Evolutionary conservation across 2,329 filamentous ascomycete species (phyloP).

Genomic region (Sordariomycetes sp.): DNA sequence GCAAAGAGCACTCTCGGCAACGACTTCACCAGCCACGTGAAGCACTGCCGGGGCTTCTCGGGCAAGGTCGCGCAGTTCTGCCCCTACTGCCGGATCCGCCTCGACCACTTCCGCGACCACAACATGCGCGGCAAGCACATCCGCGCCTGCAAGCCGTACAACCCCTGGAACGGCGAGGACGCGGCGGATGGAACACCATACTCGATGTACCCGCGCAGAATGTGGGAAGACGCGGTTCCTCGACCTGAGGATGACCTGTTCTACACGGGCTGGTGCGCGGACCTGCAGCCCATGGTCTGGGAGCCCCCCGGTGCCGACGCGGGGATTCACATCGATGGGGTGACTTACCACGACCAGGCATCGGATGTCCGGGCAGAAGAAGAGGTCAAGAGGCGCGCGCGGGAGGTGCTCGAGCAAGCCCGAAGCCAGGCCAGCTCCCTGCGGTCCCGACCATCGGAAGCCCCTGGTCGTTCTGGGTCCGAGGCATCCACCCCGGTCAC

Average conservation of each 20-base stretch:
- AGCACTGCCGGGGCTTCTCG: constrained; percentile 9
- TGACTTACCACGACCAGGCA: neutral
- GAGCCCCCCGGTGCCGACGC: neutral
- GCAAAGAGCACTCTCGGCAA: neutral
- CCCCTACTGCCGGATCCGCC: constrained; percentile 9
- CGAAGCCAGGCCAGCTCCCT: too few species aligned
- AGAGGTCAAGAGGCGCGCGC: neutral
- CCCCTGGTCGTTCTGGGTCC: too few species aligned
- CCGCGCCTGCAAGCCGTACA: neutral
- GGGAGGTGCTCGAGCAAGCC: too few species aligned
- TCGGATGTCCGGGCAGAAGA: neutral
- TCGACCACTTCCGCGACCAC: neutral
- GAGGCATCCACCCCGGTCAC: neutral
- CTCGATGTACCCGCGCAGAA: neutral
- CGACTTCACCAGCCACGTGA: constrained; percentile 7
- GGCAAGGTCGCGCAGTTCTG: constrained; percentile 9
- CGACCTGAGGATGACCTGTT: neutral
- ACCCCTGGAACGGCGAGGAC: neutral
- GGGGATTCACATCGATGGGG: neutral
- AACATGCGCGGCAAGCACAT: constrained; percentile 6
- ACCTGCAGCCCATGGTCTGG: neutral
- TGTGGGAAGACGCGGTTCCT: neutral
- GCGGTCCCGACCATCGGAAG: too few species aligned
- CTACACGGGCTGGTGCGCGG: neutral
- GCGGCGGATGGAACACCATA: neutral